Evolutionary conservation across 2,329 filamentous ascomycete genomes (phyloP), one percentile per base, ranked within the genome.

Genomic region (Hortaea werneckii): DNA sequence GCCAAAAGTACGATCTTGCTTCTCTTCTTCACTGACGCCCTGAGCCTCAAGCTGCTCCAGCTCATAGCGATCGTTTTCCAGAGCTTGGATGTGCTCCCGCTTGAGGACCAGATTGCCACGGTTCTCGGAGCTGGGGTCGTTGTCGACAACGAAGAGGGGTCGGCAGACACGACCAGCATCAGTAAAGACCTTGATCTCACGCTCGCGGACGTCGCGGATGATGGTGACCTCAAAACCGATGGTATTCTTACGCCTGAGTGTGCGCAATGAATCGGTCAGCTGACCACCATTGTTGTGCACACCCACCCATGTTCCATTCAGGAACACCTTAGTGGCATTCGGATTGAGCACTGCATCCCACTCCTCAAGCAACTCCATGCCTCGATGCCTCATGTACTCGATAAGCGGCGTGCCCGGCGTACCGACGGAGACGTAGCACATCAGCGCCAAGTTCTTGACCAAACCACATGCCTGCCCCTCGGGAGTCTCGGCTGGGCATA

Each of bases 171-270:
- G 83, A 28, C 92, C 92, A 37, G 90, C 90, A 65, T 98, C 92
- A 3, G 90, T 96, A 66, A 96, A 95, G 57, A 98, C 90, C 69
- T 94, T 94, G 77, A 98, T 95, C 66, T 98, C 92, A 57, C 90
- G 81, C 59, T 98, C 92, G 65, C 94, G 83, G 58, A 98, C 95
- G 62, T 98, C 92, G 61, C 92, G 82, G 59, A 98, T 86, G 58
- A 98, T 77, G 51, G 89, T 95, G 55, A 95, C 88, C 69, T 96
- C 90, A 55, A 87, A 85, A 10, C 87, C 88, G 50, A 98, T 83
- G 59, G 87, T 82, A 50, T 86, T 85, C 54, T 83, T 83, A 46
- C 90, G 78, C 55, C 64, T 54, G 32, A 66, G 50, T 29, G 54
- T 49, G 12, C 58, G 58, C 29, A 67, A 50, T 6, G 58, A 56